A percentile compares a stretch with the other conserved stretches of the same genome.
Evolutionary conservation across 495 filamentous ascomycete genomes (phyloP).

Genomic region (Podospora australis): DNA sequence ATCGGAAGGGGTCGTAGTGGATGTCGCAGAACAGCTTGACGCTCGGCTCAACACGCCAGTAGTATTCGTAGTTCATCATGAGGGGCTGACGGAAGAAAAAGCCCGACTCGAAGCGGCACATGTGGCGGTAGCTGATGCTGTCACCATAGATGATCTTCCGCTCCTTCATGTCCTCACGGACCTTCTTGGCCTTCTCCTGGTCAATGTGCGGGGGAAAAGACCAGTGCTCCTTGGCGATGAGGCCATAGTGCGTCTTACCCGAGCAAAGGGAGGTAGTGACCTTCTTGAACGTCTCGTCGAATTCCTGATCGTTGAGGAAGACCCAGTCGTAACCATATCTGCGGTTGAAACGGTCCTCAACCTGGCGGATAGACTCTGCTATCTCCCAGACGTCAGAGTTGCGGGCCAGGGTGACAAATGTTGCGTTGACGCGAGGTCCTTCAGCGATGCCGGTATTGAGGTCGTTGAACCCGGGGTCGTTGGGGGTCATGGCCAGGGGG

Average conservation of each 20-base stretch:
- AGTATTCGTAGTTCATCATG: constrained; percentile 82
- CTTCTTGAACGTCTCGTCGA: constrained; percentile 86
- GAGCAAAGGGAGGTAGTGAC: constrained; percentile 85
- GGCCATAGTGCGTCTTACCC: constrained; percentile 81
- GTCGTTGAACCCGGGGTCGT: constrained; percentile 41
- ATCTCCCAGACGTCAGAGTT: constrained; percentile 96
- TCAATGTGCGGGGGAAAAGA: constrained; percentile 84
- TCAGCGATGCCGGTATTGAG: constrained; percentile 47
- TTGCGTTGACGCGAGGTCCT: constrained; percentile 81
- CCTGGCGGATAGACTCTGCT: constrained; percentile 82
- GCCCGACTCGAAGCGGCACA: constrained; percentile 90
- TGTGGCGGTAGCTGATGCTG: constrained; percentile 84
- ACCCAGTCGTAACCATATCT: constrained; percentile 99
- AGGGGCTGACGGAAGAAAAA: constrained; percentile 86
- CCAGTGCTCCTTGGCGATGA: constrained; percentile 81
- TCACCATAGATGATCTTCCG: constrained; percentile 93
- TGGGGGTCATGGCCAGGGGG: constrained; percentile 40
- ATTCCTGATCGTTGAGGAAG: constrained; percentile 92
- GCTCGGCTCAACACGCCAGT: constrained; percentile 89
- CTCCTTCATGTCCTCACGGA: constrained; percentile 76
- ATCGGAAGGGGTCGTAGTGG: constrained; percentile 76
- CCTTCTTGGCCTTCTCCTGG: constrained; percentile 72
- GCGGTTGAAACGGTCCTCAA: constrained; percentile 96
- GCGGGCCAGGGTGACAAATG: constrained; percentile 90
- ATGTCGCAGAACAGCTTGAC: constrained; percentile 85